phyloP scores from a whole-genome alignment of 345 rosid species.

The Salix udensis region DNA sequence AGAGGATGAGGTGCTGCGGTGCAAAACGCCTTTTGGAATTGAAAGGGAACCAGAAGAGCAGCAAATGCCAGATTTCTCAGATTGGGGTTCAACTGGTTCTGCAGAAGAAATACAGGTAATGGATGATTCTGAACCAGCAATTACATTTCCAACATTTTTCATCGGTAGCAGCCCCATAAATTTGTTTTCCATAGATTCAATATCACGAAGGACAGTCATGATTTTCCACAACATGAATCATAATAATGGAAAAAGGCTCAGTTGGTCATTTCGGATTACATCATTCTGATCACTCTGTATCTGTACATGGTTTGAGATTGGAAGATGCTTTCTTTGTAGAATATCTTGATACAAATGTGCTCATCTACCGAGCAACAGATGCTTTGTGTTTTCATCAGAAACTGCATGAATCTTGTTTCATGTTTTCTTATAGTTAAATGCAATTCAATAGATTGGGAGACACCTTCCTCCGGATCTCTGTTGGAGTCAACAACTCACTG shows the following conservation, averaged over 20 bases:
- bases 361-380: background rate
- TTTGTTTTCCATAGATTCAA: background rate
- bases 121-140: background rate
- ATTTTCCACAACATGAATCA: too few species aligned
- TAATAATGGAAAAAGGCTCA: too few species aligned
- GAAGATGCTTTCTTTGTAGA: too few species aligned
- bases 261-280: too few species aligned
- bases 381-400: too few species aligned
- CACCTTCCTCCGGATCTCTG: background rate
- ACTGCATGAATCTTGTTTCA: background rate
- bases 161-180: background rate
- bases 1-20: constrained; percentile 34
- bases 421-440: background rate
- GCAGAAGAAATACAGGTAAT: constrained; percentile 68
- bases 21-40: constrained; percentile 21
- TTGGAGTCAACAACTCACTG: background rate
- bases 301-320: too few species aligned
- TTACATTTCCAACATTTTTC: background rate
- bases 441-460: background rate
- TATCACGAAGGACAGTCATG: too few species aligned
- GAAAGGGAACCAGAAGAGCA: constrained; percentile 78
- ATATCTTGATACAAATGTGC: background rate
- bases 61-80: constrained; percentile 92
- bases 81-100: constrained; percentile 90
- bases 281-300: too few species aligned